A percentile compares a stretch with the other conserved stretches of the same genome.
These are phyloP conservation scores for Aaosphaeria arxii DNA, from an alignment of 2,329 filamentous ascomycete species.

Conservation along the genomic window DNA sequence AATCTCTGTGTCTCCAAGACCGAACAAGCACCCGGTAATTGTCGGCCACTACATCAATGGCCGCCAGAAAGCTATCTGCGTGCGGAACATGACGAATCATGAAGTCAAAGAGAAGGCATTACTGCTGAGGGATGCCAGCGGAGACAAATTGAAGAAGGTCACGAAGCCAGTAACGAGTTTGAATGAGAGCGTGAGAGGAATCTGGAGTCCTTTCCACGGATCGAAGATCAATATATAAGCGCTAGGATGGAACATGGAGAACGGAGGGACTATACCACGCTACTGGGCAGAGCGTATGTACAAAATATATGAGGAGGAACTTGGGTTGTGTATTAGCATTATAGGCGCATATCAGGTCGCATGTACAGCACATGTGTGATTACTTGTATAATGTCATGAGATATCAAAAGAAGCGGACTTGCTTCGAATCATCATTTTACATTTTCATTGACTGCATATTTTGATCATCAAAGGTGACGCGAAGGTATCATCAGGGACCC, in stretches of 20 bases:
- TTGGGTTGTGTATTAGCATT: constrained; percentile 3
- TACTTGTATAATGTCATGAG: too few relatives aligned
- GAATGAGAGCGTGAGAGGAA: constrained; percentile 63
- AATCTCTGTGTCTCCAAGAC: constrained; percentile 85
- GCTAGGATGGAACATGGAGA: not conserved
- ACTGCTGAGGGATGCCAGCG: constrained; percentile 69
- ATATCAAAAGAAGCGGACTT: too few relatives aligned
- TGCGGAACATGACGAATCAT: constrained; percentile 77
- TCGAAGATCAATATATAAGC: constrained; percentile 39
- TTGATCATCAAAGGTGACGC: too few relatives aligned
- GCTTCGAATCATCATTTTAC: too few relatives aligned
- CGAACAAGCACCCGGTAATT: constrained; percentile 85
- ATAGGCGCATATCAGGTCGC: not conserved
- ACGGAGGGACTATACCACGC: too few relatives aligned
- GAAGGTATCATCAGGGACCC: not conserved
- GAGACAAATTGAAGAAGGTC: constrained; percentile 65
- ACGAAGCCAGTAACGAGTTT: constrained; percentile 59
- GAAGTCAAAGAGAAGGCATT: constrained; percentile 80
- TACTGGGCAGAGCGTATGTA: constrained; percentile 2
- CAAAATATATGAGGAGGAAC: constrained; percentile 11
- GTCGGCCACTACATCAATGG: constrained; percentile 93
- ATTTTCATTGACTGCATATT: too few relatives aligned
- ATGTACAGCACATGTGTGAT: constrained; percentile 1
- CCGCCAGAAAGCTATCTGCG: constrained; percentile 78
- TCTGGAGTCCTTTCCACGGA: constrained; percentile 64